A percentile compares a stretch with the other conserved stretches of the same genome.
Evolutionary conservation across 2,329 filamentous ascomycete genomes (phyloP).

Genomic region (Fusarium tricinctum): DNA sequence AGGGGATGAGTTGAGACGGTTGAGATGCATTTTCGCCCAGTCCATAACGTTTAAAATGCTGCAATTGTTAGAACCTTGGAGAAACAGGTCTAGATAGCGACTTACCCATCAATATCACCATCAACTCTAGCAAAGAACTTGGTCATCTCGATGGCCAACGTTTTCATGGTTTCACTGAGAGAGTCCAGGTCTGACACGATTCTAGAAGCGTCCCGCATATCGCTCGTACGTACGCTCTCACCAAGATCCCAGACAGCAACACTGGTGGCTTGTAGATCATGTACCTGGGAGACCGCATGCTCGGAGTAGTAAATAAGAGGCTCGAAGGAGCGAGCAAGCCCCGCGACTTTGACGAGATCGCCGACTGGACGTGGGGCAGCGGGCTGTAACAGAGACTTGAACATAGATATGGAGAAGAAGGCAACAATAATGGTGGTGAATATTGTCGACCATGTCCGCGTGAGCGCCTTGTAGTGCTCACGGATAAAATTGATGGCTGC

Average conservation of each 20-base stretch:
- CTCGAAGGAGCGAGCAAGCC: conserved; percentile 91
- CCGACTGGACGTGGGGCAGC: conserved; percentile 62
- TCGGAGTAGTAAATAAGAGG: conserved; percentile 96
- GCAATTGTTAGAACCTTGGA: conserved; percentile 30
- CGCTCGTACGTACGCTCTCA: conserved; percentile 88
- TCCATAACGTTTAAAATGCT: conserved; percentile 96
- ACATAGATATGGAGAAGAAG: conserved; percentile 73
- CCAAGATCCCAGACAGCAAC: conserved; percentile 95
- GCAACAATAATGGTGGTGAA: conserved; percentile 72
- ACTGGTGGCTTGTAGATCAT: conserved; percentile 89
- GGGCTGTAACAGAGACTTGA: conserved; percentile 78
- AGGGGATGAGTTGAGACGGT: conserved; percentile 73
- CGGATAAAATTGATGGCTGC: conserved; percentile 75
- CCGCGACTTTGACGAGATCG: conserved; percentile 91
- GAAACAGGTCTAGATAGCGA: conserved; percentile 18
- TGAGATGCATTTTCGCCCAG: conserved; percentile 90
- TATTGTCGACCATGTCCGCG: conserved; percentile 77
- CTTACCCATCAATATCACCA: conserved; percentile 86
- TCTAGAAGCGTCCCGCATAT: conserved; percentile 89
- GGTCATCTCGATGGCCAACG: conserved; percentile 85
- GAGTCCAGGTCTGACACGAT: conserved; percentile 90
- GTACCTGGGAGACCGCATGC: conserved; percentile 86
- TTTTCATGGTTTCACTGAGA: conserved; percentile 87
- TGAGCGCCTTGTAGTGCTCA: conserved; percentile 70
- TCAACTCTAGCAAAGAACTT: conserved; percentile 95